phyloP scores from a whole-genome alignment of 352 stramenopile genomes.

The Globisporangium splendens region DNA sequence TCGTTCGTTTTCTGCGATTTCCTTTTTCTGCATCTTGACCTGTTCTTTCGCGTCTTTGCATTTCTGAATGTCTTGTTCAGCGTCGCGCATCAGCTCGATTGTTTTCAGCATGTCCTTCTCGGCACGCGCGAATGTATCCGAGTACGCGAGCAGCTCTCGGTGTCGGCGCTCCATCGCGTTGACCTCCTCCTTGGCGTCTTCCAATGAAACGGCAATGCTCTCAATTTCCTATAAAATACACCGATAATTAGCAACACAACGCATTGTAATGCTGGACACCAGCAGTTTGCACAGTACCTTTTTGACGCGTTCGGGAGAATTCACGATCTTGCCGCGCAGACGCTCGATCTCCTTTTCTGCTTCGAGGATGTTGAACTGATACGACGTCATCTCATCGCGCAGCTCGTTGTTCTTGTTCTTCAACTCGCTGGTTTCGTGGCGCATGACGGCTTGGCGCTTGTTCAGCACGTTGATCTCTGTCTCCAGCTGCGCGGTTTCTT shows the following conservation, averaged over 20 bases:
- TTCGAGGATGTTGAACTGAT: slow-evolving; percentile 82
- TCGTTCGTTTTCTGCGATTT: slow-evolving; percentile 49
- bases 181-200: slow-evolving; percentile 67
- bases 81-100: slow-evolving; percentile 56
- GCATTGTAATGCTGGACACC: not conserved
- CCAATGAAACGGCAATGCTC: slow-evolving; percentile 52
- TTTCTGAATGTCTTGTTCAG: slow-evolving; percentile 56
- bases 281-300: slow-evolving; percentile 13
- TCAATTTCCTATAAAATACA: slow-evolving; percentile 36
- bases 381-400: slow-evolving; percentile 68
- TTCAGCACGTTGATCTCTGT: slow-evolving; percentile 90
- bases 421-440: slow-evolving; percentile 76
- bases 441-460: slow-evolving; percentile 83
- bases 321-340: slow-evolving; percentile 86
- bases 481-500: slow-evolving; percentile 84
- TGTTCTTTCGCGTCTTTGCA: slow-evolving; percentile 74
- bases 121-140: slow-evolving; percentile 61
- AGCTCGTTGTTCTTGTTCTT: slow-evolving; percentile 79
- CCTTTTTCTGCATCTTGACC: slow-evolving; percentile 47
- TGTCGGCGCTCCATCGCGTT: slow-evolving; percentile 60
- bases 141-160: slow-evolving; percentile 50
- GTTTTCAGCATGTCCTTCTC: slow-evolving; percentile 70
- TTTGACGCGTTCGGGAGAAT: slow-evolving; percentile 85
- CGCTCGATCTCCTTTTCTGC: slow-evolving; percentile 73
- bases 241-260: not conserved